Conservation (phyloP, 768 basidiomycete species). For the Solioccasus polychromus region DNA sequence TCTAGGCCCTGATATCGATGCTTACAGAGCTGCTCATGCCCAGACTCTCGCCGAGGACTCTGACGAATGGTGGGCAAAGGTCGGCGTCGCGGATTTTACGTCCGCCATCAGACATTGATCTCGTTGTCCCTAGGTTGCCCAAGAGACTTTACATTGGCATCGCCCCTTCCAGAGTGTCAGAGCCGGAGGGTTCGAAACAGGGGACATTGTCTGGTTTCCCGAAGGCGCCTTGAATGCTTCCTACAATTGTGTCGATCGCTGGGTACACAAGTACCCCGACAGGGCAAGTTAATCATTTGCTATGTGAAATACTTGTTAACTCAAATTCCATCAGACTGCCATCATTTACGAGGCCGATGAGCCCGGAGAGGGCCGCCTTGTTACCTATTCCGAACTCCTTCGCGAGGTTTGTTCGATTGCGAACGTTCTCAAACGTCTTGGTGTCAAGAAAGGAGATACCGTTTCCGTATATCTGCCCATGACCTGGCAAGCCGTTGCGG, state of each 20-base stretch:
- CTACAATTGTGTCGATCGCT: constrained; percentile 97
- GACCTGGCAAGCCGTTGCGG: constrained; percentile 94
- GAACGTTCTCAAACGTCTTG: constrained; percentile 86
- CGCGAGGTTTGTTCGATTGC: constrained; percentile 87
- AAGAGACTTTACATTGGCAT: constrained; percentile 81
- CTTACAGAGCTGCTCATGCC: constrained; percentile 65
- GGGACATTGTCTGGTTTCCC: constrained; percentile 95
- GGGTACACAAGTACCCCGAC: constrained; percentile 88
- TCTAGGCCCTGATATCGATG: constrained; percentile 73
- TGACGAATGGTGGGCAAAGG: constrained; percentile 89
- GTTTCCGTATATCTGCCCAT: constrained; percentile 92
- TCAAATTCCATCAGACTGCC: constrained; percentile 54
- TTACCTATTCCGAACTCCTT: constrained; percentile 83
- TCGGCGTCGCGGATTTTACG: constrained; percentile 22
- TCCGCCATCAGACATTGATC: not conserved
- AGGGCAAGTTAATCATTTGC: constrained; percentile 41
- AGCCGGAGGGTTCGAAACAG: constrained; percentile 76
- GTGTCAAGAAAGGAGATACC: constrained; percentile 93
- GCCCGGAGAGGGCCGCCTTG: constrained; percentile 69
- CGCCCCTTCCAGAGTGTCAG: constrained; percentile 85
- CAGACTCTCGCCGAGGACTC: constrained; percentile 72
- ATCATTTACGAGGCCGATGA: constrained; percentile 99
- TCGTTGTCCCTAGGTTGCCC: constrained; percentile 49
- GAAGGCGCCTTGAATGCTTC: constrained; percentile 90
- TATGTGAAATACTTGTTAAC: too few relatives aligned